Percentiles rank a stretch among this genome's conserved stretches.
Conservation (phyloP, 139 green algal species). For the Asterochloris sp. region DNA sequence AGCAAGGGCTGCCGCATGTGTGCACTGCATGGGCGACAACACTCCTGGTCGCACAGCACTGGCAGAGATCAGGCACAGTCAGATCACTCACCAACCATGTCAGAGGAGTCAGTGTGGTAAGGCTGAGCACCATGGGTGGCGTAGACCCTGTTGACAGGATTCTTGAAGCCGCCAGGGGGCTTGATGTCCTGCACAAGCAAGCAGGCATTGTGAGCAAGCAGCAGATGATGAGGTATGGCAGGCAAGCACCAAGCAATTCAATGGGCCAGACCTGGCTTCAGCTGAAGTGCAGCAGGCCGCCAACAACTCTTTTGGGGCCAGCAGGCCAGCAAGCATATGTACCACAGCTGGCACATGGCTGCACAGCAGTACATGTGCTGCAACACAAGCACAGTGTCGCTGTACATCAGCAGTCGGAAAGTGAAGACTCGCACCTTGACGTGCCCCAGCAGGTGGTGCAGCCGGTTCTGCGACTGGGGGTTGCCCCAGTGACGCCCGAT, state of each 20-base stretch:
- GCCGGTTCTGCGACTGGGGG: conserved; percentile 46
- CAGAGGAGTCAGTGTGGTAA: conserved; percentile 56
- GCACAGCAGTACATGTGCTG: not conserved
- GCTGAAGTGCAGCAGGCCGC: not conserved
- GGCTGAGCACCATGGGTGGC: conserved; percentile 53
- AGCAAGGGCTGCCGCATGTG: not conserved
- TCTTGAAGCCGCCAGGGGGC: conserved; percentile 4
- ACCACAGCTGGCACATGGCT: not conserved
- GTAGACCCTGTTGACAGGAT: conserved; percentile 44
- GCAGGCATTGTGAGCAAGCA: not conserved
- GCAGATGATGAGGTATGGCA: not conserved
- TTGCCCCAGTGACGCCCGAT: conserved; percentile 55
- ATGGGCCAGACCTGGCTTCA: not conserved
- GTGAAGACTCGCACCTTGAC: conserved; percentile 1
- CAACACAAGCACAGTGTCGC: too few species aligned
- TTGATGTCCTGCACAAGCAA: conserved; percentile 41
- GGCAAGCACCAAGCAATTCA: not conserved
- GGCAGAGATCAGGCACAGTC: not conserved
- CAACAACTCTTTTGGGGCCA: not conserved
- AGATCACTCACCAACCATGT: conserved; percentile 37
- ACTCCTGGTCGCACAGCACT: not conserved
- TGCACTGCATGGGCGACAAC: not conserved
- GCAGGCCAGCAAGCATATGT: not conserved
- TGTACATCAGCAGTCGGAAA: not conserved
- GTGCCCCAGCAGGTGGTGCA: conserved; percentile 43